Evolutionary conservation across 2,329 filamentous ascomycete genomes (phyloP).

Genomic region (Cercospora zeina): DNA sequence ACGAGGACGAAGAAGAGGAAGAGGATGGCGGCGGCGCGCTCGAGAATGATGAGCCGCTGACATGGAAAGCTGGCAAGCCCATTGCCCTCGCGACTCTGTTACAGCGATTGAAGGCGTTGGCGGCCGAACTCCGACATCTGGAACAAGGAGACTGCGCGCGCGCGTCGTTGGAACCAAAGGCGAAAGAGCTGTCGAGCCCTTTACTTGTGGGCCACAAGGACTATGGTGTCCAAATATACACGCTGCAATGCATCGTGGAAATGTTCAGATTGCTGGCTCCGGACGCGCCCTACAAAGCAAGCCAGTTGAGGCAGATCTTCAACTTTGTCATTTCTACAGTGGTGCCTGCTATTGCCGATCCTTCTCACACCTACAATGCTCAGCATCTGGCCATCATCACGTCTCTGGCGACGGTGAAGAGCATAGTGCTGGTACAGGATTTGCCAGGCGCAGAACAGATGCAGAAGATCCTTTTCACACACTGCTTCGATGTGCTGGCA

Average conservation of each 20-base stretch:
- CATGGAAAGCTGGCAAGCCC: conserved; percentile 87
- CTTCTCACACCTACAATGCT: conserved; percentile 83
- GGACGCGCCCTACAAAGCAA: conserved; percentile 86
- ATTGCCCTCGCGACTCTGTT: conserved; percentile 82
- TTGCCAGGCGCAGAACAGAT: conserved; percentile 78
- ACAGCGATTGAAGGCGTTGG: conserved; percentile 74
- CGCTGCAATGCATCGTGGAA: conserved; percentile 86
- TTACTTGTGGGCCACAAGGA: conserved; percentile 90
- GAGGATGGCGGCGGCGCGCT: conserved; percentile 47
- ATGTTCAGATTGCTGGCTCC: conserved; percentile 90
- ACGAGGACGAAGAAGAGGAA: conserved; percentile 29
- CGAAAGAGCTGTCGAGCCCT: conserved; percentile 78
- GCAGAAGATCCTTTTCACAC: conserved; percentile 77
- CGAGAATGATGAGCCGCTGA: conserved; percentile 79
- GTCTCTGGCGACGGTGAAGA: conserved; percentile 90
- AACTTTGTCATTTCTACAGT: conserved; percentile 80
- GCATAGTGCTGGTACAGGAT: conserved; percentile 86
- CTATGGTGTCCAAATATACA: conserved; percentile 85
- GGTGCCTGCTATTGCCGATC: conserved; percentile 80
- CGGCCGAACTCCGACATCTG: conserved; percentile 77
- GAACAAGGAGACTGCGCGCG: conserved; percentile 84
- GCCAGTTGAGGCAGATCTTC: conserved; percentile 96
- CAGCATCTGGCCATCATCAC: conserved; percentile 90
- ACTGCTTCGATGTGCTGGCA: conserved; percentile 89
- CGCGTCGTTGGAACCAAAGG: conserved; percentile 78